Base-by-base conservation (phyloP, 352 stramenopile species). In the Globisporangium solare region DNA sequence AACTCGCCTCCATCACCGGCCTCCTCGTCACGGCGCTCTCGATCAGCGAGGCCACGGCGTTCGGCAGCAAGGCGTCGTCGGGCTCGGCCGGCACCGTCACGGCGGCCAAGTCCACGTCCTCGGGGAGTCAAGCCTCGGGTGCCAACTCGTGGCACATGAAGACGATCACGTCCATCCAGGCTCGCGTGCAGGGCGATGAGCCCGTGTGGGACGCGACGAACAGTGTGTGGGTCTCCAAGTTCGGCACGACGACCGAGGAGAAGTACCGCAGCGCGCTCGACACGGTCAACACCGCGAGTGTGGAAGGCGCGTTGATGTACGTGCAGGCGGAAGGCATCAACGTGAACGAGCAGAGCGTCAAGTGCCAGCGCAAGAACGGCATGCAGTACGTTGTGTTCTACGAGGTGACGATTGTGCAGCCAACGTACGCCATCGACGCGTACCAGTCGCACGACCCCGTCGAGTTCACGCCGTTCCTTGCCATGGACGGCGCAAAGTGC, bases 331-430 rank as follows among this genome's bases (percentile, higher is more conserved):
- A 88, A 53, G 70, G 75, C n/a, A 86, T 88, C 64, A 82, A 83
- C 62, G 54, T 69, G 32, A 68, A 77, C 20, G 67, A 81, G 47
- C 66, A 79, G 53, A 73, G 61, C 49, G 67, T 76, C 54, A 70
- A 67, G 40, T 88, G 77, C 54, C 35, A 76, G 32, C 77, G 73
- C 57, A 90, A 87, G 66, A 86, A 87, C 67, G 67, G 74, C 47
- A 85, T 88, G 73, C 62, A 76, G 54, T 83, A 86, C 62, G 47
- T 90, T 0, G 68, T 74, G 18, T 86, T 90, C 55, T 87, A 88
- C 62, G 67, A 87, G 60, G 72, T 84, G 51, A 75, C 55, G 37
- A 73, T 90, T 27, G 27, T 35, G 27, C 27, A 35, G 27, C 27
- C 27, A 35, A 35, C 27, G 12, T 58, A 60, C 35, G 56, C 71